Conservation (phyloP, 345 rosid genomes). For the Arabis hirsuta region DNA sequence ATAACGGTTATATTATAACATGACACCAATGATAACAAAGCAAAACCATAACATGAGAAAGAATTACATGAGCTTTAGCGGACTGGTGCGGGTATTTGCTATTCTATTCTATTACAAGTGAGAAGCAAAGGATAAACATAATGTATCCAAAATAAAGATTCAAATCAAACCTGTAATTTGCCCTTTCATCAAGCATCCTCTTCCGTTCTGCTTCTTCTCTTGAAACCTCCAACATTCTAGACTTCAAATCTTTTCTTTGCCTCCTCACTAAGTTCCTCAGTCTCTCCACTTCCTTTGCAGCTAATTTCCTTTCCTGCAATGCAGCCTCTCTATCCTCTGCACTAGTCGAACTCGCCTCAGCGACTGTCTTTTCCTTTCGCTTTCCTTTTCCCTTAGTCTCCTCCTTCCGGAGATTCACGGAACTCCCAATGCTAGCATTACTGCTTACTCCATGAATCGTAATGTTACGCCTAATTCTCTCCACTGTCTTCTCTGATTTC, state of each 20-base stretch:
- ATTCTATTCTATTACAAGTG: not conserved
- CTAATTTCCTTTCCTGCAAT: constrained; percentile 69
- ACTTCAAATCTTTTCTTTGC: constrained; percentile 82
- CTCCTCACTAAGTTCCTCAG: constrained; percentile 73
- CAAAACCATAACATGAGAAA: not conserved
- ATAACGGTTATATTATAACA: not conserved
- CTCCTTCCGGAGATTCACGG: constrained; percentile 51
- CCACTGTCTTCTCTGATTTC: constrained; percentile 86
- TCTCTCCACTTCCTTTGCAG: constrained; percentile 80
- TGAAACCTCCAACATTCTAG: constrained; percentile 88
- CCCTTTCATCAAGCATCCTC: constrained; percentile 89
- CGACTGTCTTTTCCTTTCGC: constrained; percentile 60
- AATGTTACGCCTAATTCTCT: constrained; percentile 74
- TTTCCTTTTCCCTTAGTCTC: constrained; percentile 59
- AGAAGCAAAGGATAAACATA: not conserved
- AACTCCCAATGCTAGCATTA: constrained; percentile 39
- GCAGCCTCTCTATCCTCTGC: constrained; percentile 71
- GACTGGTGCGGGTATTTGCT: constrained; percentile 1
- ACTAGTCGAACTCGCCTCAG: constrained; percentile 40
- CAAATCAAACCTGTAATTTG: constrained; percentile 70
- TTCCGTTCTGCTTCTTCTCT: constrained; percentile 95
- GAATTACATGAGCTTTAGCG: not conserved
- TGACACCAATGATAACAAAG: constrained; percentile 4
- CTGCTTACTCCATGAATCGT: constrained; percentile 69
- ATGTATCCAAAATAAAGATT: not conserved